A percentile compares a stretch with the other conserved stretches of the same genome.
Conservation (phyloP, 2,329 filamentous ascomycete species). For the Epichloe bromicola region DNA sequence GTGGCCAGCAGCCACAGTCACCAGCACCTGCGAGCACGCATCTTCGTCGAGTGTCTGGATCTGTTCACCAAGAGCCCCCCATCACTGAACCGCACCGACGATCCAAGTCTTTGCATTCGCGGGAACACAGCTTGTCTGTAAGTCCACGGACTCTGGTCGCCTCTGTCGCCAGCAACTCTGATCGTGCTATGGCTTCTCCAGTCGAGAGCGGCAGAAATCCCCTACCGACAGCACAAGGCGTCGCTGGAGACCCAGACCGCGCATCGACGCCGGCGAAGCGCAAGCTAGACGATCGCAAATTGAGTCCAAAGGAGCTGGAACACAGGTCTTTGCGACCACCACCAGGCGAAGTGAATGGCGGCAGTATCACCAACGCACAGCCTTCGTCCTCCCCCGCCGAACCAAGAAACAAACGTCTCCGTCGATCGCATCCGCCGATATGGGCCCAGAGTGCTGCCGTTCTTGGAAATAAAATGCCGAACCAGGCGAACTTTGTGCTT, state of each 20-base stretch:
- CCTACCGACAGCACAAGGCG: conserved; percentile 12
- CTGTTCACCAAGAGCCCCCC: conserved; percentile 29
- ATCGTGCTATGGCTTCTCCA: conserved; percentile 12
- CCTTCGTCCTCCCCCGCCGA: conserved; percentile 21
- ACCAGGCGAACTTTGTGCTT: conserved; percentile 32
- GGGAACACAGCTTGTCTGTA: conserved; percentile 59
- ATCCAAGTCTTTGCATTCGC: conserved; percentile 44
- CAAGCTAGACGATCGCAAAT: conserved; percentile 25
- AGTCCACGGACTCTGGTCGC: conserved; percentile 62
- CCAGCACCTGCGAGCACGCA: conserved; percentile 13
- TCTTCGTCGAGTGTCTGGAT: conserved; percentile 23
- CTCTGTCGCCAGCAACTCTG: conserved; percentile 34
- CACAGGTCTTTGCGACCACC: conserved; percentile 33
- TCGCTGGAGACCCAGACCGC: conserved; percentile 18
- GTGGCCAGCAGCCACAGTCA: conserved; percentile 20
- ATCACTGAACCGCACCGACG: conserved; percentile 31
- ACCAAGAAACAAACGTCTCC: conserved; percentile 26
- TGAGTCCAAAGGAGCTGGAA: conserved; percentile 39
- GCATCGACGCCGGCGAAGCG: conserved; percentile 26
- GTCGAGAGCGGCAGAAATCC: conserved; percentile 16
- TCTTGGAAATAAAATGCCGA: conserved; percentile 24
- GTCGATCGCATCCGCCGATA: conserved; percentile 26
- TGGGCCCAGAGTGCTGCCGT: conserved; percentile 33
- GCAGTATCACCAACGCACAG: conserved; percentile 8
- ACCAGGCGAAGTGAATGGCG: conserved; percentile 36